Evolutionary conservation across 176 grass and related monocot species (phyloP).

Genomic region (Aegilops longissima): DNA sequence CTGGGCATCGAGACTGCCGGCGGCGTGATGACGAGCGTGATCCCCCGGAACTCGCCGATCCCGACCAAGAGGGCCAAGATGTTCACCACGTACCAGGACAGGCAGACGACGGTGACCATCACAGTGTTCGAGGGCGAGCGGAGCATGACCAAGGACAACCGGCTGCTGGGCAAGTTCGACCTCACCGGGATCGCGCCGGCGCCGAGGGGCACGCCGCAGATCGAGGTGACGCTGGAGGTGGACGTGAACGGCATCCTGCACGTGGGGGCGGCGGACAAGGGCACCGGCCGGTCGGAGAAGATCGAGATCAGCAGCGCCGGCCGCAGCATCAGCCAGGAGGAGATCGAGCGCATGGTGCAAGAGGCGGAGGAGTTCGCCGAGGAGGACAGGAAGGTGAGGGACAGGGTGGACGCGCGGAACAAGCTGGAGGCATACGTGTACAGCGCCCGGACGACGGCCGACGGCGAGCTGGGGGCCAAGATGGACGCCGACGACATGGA

Average conservation of each 20-base stretch:
- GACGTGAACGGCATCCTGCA: slow-evolving; percentile 48
- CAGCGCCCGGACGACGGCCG: neutral
- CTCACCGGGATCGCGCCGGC: slow-evolving; percentile 60
- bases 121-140: slow-evolving; percentile 69
- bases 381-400: slow-evolving; percentile 34
- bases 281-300: slow-evolving; percentile 18
- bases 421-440: slow-evolving; percentile 30
- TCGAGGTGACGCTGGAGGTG: slow-evolving; percentile 37
- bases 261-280: slow-evolving; percentile 40
- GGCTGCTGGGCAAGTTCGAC: slow-evolving; percentile 63
- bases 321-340: slow-evolving; percentile 1
- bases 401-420: slow-evolving; percentile 37
- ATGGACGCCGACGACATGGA: slow-evolving; percentile 24
- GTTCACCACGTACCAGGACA: slow-evolving; percentile 69
- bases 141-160: slow-evolving; percentile 66
- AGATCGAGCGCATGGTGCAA: slow-evolving; percentile 30
- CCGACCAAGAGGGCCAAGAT: slow-evolving; percentile 68
- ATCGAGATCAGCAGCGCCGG: slow-evolving; percentile 39
- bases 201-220: slow-evolving; percentile 38
- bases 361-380: slow-evolving; percentile 36
- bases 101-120: slow-evolving; percentile 59
- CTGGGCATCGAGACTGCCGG: slow-evolving; percentile 72
- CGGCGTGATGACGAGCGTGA: slow-evolving; percentile 71
- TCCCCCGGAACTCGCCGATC: slow-evolving; percentile 60
- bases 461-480: slow-evolving; percentile 24